Base-by-base conservation (phyloP, 1,139 yeast genomes). In the Kurtzmaniella natalensis region DNA sequence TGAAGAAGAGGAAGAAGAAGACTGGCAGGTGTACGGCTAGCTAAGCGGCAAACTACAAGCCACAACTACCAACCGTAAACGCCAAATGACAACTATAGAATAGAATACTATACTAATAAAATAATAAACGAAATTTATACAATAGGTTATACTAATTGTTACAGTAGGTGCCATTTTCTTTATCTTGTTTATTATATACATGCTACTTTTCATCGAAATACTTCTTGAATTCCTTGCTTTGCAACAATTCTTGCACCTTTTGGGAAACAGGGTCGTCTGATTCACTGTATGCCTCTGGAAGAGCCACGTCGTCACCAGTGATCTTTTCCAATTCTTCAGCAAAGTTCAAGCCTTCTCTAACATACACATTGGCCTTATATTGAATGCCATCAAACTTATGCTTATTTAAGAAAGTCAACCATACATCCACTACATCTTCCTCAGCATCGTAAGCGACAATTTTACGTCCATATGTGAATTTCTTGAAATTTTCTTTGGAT, bases 401-500 rank as follows among this genome's bases (percentile, higher is more conserved):
- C 58, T 86, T 84, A 48, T 82, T 76, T 35, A 92, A 65, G 45
- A 83, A 84, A 20, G 94, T 78, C 38, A 89, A 70, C 79, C 92
- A 81, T 36, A 84, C 63, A 55, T 92, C 95, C 31, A 92, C 70
- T 3, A 84, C 81, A 50, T 87, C 96, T 1, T 92, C 81, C 43
- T 84, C 81, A 17, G 96, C 78, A 59, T 92, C 97, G 69, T 76
- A 88, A 14, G 88, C 85, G 42, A 71, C 70, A 44, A 92, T 66
- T 43, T 76, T 61, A 41, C 94, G 76, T 50, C 82, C 78, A 56
- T 77, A 86, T 1, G 97, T 92, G 35, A 77, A 73, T 64, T 97
- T 79, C 64, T 86, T 86, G 64, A 86, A 92, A 66, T 92, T 92
- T 63, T 92, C 96, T 63, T 92, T 92, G 7, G 94, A 75, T 57